Evolutionary conservation across 2,329 filamentous ascomycete species (phyloP).

Genomic region (Stemphylium beticola): DNA sequence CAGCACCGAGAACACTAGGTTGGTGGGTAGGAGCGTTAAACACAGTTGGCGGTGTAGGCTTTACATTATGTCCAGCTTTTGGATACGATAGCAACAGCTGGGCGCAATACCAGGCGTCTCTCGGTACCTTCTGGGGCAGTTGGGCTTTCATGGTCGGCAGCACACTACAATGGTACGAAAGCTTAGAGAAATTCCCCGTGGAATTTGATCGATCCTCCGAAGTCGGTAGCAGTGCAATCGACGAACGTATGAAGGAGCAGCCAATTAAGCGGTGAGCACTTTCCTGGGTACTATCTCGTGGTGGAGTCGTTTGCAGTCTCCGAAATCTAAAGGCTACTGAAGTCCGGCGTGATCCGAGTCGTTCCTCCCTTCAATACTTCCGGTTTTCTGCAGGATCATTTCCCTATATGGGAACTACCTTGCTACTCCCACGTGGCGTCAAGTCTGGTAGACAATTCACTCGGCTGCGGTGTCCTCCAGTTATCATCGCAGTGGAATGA

Average conservation of each 20-base stretch:
- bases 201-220: constrained; percentile 11
- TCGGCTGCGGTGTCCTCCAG: too few species aligned
- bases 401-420: background rate
- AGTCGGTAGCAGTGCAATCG: background rate
- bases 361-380: background rate
- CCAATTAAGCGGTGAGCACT: background rate
- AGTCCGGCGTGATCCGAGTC: background rate
- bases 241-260: background rate
- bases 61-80: constrained; percentile 55
- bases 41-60: constrained; percentile 67
- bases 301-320: background rate
- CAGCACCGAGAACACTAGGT: constrained; percentile 62
- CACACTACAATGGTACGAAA: constrained; percentile 45
- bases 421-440: background rate
- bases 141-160: constrained; percentile 47
- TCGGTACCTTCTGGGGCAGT: constrained; percentile 45
- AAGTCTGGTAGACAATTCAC: background rate
- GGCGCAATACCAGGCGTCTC: constrained; percentile 42
- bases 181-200: constrained; percentile 42
- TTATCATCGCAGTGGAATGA: too few species aligned
- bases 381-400: background rate
- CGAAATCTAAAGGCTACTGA: background rate
- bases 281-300: background rate
- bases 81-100: constrained; percentile 40
- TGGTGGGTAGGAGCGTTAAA: constrained; percentile 75